Evolutionary conservation across 2,329 filamentous ascomycete genomes (phyloP).

Genomic region (Colletotrichum nymphaeae): DNA sequence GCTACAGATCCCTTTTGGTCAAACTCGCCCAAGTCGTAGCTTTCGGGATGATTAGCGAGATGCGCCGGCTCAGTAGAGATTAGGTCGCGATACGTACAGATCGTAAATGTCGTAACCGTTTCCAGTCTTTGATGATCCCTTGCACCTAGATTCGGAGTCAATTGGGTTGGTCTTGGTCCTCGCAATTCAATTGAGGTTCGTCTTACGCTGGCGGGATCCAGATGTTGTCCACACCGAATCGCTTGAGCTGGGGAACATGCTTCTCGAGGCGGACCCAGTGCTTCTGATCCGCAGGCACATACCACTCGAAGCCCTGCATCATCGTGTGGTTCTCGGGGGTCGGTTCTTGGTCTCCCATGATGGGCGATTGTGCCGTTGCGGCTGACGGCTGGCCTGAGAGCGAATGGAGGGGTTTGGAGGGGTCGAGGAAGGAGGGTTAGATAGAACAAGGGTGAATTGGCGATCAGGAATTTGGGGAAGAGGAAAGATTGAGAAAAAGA

Average conservation of each 20-base stretch:
- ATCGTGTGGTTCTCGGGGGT: conserved; percentile 64
- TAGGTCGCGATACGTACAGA: conserved; percentile 51
- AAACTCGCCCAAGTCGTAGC: conserved; percentile 76
- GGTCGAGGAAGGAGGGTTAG: conserved; percentile 1
- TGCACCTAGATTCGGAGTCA: conserved; percentile 57
- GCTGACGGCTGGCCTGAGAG: not conserved
- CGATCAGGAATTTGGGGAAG: not conserved
- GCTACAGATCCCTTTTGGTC: conserved; percentile 73
- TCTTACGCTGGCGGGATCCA: conserved; percentile 74
- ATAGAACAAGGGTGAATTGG: not conserved
- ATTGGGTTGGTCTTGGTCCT: not conserved
- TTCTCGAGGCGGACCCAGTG: conserved; percentile 72
- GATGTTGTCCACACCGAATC: conserved; percentile 71
- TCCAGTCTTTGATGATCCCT: conserved; percentile 70
- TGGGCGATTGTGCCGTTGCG: conserved; percentile 1
- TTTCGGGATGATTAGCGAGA: conserved; percentile 19
- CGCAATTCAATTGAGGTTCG: too few species aligned
- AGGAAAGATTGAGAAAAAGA: not conserved
- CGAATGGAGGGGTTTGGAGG: not conserved
- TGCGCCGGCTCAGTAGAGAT: not conserved
- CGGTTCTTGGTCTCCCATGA: conserved; percentile 35
- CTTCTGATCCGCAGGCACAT: conserved; percentile 70
- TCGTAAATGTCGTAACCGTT: conserved; percentile 81
- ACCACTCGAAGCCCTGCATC: conserved; percentile 81
- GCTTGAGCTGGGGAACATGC: conserved; percentile 67